Evolutionary conservation across 2,329 filamentous ascomycete species (phyloP), one percentile per base, ranked within the genome.

Genomic region (Xylaria sp.): DNA sequence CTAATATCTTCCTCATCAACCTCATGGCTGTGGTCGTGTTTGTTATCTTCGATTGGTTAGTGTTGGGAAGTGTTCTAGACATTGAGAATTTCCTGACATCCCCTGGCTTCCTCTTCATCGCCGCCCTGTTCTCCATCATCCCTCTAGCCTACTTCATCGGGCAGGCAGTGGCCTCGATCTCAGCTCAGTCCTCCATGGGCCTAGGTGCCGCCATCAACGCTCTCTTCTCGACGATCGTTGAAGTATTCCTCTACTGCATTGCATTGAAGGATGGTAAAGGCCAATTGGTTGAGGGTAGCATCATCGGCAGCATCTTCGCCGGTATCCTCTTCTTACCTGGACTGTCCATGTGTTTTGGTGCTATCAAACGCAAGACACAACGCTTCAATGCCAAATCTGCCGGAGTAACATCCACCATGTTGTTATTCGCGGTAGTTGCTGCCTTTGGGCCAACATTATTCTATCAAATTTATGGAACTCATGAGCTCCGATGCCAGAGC

Each of bases 1-100:
- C 95, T 64, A 99, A 99, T 78, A 96, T 99, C 74, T 98, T 99
- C 79, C 87, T 99, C 69, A 97, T 99, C 82, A 99, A 99, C 76
- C 85, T 99, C 60, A 92, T 98, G 80, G 90, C 88, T 12, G 87
- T 99, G 17, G 95, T 99, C n/a, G 80, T 92, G 23, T 97, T 99
- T 74, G 91, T 94, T 72, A 96, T 99, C 66, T 87, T 96, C 68
- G 95, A 99, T 80, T 98, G 94, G 83, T 88, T 88, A 63, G 83
- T 99, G 23, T 82, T 99, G 25, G 84, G 88, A 35, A 81, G 88
- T 15, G 78, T 87, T 3, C 78, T 98, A 37, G 85, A 89, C 19
- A 69, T 96, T 23, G 80, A 95, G 25, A 87, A 83, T 64, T 87
- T 88, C 75, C 78, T 97, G 68, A 97, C 94, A 0, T 89, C 91